These are phyloP conservation scores for Poronia punctata DNA, from an alignment of 495 filamentous ascomycete species.

Conservation along the genomic window DNA sequence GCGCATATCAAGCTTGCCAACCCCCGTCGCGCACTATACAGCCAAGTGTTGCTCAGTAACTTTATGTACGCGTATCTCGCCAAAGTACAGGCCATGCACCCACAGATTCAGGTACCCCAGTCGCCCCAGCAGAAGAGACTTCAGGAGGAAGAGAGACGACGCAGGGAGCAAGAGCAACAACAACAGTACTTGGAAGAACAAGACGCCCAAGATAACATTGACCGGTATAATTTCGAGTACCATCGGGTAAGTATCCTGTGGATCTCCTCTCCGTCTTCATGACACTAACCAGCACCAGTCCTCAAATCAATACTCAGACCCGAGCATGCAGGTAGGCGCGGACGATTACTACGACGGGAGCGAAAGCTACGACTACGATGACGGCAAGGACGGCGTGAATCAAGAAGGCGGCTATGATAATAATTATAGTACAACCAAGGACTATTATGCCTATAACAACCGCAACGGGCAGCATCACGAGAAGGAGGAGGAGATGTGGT, in stretches of 20 bases:
- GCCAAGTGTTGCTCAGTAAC: slow-evolving; percentile 95
- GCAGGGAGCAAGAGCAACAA: slow-evolving; percentile 55
- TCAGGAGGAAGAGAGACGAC: slow-evolving; percentile 53
- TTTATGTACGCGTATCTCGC: slow-evolving; percentile 99
- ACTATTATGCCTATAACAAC: slow-evolving; percentile 25
- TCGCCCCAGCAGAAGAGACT: slow-evolving; percentile 56
- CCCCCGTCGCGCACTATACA: slow-evolving; percentile 83
- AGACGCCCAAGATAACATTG: slow-evolving; percentile 36
- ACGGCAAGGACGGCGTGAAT: slow-evolving; percentile 21
- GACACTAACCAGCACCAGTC: slow-evolving; percentile 26
- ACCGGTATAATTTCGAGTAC: slow-evolving; percentile 44
- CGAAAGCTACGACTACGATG: slow-evolving; percentile 45
- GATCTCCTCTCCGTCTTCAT: background rate
- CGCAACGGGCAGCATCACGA: slow-evolving; percentile 16
- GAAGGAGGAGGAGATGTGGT: slow-evolving; percentile 27
- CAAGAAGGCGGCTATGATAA: slow-evolving; percentile 22
- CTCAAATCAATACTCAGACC: slow-evolving; percentile 37
- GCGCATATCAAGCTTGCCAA: slow-evolving; percentile 98
- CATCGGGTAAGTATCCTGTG: slow-evolving; percentile 37
- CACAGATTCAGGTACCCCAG: slow-evolving; percentile 73
- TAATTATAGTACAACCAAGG: slow-evolving; percentile 19
- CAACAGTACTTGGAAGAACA: slow-evolving; percentile 44
- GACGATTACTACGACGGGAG: slow-evolving; percentile 40
- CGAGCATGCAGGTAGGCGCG: slow-evolving; percentile 29
- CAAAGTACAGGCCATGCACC: slow-evolving; percentile 98